phyloP scores from a whole-genome alignment of 2,329 filamentous ascomycete species.

The Sclerotinia subarctica region DNA sequence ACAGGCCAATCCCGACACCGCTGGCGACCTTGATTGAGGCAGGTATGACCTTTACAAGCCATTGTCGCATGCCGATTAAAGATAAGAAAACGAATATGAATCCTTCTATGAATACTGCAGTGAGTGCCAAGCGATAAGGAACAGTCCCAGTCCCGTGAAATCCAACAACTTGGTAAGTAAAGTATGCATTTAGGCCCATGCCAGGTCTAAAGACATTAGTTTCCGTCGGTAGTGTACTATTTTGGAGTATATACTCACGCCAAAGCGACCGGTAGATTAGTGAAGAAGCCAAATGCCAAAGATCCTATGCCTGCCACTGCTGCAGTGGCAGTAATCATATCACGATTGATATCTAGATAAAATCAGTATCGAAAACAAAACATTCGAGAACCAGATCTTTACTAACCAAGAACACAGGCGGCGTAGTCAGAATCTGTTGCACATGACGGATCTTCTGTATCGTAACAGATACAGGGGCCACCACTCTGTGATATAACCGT shows the following conservation, averaged over 20 bases:
- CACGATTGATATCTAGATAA: constrained; percentile 38
- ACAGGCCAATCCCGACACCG: constrained; percentile 63
- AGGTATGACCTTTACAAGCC: constrained; percentile 65
- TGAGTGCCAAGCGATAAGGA: constrained; percentile 58
- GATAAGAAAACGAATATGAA: constrained; percentile 63
- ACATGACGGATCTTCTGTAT: constrained; percentile 35
- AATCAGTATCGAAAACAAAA: background rate
- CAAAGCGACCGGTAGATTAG: constrained; percentile 74
- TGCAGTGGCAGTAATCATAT: constrained; percentile 81
- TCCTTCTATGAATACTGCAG: constrained; percentile 62
- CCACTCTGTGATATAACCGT: constrained; percentile 72
- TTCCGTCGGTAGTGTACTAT: background rate
- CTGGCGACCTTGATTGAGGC: constrained; percentile 63
- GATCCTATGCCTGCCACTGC: constrained; percentile 72
- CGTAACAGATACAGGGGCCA: constrained; percentile 65
- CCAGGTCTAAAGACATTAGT: constrained; percentile 49
- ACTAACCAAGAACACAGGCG: constrained; percentile 42
- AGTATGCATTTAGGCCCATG: constrained; percentile 67
- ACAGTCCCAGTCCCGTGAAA: constrained; percentile 55
- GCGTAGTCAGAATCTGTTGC: constrained; percentile 42
- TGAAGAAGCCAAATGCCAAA: constrained; percentile 74
- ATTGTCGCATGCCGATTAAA: constrained; percentile 67
- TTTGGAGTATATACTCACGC: constrained; percentile 52
- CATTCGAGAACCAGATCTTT: background rate
- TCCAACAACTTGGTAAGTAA: constrained; percentile 64